phyloP scores from a whole-genome alignment of 306 rosid species.

The Prunus campanulata region DNA sequence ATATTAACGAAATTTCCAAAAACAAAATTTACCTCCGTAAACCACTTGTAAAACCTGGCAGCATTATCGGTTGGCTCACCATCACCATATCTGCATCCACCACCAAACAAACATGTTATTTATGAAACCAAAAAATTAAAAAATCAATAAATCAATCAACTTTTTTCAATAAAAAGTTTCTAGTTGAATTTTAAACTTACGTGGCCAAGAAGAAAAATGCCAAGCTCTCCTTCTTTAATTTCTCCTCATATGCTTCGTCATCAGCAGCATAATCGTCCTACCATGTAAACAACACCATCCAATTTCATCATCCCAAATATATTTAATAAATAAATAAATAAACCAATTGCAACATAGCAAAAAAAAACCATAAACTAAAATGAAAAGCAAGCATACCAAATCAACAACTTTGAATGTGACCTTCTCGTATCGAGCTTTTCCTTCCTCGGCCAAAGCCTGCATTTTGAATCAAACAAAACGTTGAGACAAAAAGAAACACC shows the following conservation, averaged over 20 bases:
- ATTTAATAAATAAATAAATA: not conserved
- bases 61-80: slow-evolving; percentile 99
- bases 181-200: slow-evolving; percentile 44
- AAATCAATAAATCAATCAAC: not conserved
- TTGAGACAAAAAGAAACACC: not conserved
- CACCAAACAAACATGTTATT: slow-evolving; percentile 16
- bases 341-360: not conserved
- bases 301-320: not conserved
- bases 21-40: slow-evolving; percentile 58
- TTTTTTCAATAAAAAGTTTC: not conserved
- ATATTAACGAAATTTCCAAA: not conserved
- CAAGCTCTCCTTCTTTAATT: slow-evolving; percentile 60
- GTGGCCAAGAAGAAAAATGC: slow-evolving; percentile 90
- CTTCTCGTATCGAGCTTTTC: slow-evolving; percentile 79
- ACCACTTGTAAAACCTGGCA: slow-evolving; percentile 92
- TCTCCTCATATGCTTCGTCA: slow-evolving; percentile 75
- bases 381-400: slow-evolving; percentile 49
- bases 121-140: not conserved
- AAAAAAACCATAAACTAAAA: not conserved
- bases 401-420: slow-evolving; percentile 75
- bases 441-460: slow-evolving; percentile 91
- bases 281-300: slow-evolving; percentile 14
- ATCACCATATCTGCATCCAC: slow-evolving; percentile 83
- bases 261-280: slow-evolving; percentile 90
- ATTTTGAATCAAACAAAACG: not conserved